These are phyloP conservation scores for Jacaranda mimosifolia DNA, from an alignment of 257 asterid species.

Conservation along the genomic window DNA sequence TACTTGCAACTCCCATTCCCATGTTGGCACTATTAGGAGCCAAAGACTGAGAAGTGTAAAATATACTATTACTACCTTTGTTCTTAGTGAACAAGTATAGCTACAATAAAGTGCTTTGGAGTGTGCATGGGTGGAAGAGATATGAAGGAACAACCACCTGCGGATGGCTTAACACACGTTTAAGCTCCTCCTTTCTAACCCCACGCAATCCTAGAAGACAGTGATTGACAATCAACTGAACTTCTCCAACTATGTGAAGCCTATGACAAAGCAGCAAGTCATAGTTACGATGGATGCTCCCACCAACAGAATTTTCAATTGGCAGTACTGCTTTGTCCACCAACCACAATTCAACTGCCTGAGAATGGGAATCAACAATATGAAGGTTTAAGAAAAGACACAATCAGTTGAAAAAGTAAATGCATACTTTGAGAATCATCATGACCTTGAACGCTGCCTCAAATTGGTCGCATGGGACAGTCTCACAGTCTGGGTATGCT, in stretches of 20 bases:
- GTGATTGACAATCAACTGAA: constrained; percentile 75
- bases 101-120: background rate
- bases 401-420: constrained; percentile 24
- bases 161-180: constrained; percentile 87
- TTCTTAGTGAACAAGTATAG: background rate
- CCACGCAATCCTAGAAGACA: constrained; percentile 94
- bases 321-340: constrained; percentile 97
- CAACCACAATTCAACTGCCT: constrained; percentile 98
- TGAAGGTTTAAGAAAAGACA: constrained; percentile 31
- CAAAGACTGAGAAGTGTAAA: background rate
- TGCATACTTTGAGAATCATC: constrained; percentile 19
- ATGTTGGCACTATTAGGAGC: background rate
- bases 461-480: constrained; percentile 92
- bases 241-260: constrained; percentile 97
- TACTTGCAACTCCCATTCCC: too few species aligned
- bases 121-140: background rate
- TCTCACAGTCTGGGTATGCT: constrained; percentile 87
- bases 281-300: constrained; percentile 93
- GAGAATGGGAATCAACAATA: constrained; percentile 33
- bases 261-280: constrained; percentile 90
- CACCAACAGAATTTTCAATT: constrained; percentile 92
- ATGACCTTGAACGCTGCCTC: constrained; percentile 90
- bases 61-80: background rate
- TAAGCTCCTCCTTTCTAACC: constrained; percentile 75
- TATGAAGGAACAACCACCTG: constrained; percentile 63